Evolutionary conservation across 345 rosid species (phyloP).

Genomic region (Rhizophora mangle): DNA sequence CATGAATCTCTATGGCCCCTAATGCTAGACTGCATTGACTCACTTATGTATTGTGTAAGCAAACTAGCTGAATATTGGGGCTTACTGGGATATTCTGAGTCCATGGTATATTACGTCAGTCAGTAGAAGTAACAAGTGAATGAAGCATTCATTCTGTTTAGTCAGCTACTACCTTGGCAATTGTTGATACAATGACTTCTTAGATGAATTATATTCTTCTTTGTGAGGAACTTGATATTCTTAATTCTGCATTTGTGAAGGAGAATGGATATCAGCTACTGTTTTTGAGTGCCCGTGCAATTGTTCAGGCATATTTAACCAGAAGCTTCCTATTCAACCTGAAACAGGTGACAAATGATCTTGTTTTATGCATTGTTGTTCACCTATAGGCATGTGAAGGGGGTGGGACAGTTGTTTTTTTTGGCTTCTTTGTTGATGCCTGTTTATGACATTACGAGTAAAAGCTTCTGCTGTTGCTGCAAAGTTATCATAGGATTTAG

Average conservation of each 20-base stretch:
- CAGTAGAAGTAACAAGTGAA: too few species aligned
- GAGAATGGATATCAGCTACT: constrained; percentile 94
- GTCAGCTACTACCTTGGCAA: too few species aligned
- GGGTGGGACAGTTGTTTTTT: background rate
- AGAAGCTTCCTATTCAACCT: constrained; percentile 72
- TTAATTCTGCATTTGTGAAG: constrained; percentile 39
- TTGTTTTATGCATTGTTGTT: background rate
- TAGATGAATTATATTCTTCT: background rate
- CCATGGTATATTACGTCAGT: too few species aligned
- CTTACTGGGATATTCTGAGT: too few species aligned
- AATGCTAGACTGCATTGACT: too few species aligned
- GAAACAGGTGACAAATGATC: constrained; percentile 56
- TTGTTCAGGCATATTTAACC: constrained; percentile 91
- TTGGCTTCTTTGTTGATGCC: background rate
- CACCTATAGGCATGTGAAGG: background rate
- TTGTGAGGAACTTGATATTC: background rate
- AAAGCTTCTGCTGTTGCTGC: too few species aligned
- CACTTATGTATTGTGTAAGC: too few species aligned
- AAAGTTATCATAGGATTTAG: too few species aligned
- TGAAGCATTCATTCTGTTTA: too few species aligned
- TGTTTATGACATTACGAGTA: too few species aligned
- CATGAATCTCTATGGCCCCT: too few species aligned
- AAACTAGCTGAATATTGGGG: too few species aligned
- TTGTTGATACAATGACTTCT: background rate
- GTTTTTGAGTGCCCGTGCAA: constrained; percentile 92